These are phyloP conservation scores for Melastoma candidum DNA, from an alignment of 441 rosid genomes.

Conservation along the genomic window DNA sequence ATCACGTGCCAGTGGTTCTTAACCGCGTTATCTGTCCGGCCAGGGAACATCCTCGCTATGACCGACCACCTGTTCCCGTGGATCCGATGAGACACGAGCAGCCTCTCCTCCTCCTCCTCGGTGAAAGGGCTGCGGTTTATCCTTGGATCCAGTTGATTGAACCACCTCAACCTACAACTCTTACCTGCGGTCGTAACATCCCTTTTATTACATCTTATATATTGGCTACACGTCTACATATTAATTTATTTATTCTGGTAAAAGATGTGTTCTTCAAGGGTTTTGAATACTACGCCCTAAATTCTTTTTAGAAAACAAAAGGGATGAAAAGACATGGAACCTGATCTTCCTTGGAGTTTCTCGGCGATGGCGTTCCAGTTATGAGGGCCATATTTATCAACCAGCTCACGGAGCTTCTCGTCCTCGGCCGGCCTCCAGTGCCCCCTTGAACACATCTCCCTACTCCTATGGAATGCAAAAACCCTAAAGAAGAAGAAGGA, in stretches of 20 bases:
- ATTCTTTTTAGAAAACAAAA: background rate
- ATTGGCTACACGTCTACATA: no score
- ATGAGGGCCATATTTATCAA: constrained; percentile 53
- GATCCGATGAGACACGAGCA: constrained; percentile 40
- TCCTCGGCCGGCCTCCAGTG: constrained; percentile 69
- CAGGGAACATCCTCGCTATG: constrained; percentile 47
- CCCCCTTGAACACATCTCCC: constrained; percentile 49
- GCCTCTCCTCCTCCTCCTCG: constrained; percentile 55
- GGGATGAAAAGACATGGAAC: constrained; percentile 10
- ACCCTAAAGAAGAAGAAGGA: no score
- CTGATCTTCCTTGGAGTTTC: constrained; percentile 61
- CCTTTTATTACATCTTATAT: no score
- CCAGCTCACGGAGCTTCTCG: constrained; percentile 47
- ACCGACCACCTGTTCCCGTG: constrained; percentile 58
- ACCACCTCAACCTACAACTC: constrained; percentile 67
- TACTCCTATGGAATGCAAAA: no score
- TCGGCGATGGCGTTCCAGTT: constrained; percentile 71
- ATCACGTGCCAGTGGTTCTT: constrained; percentile 68
- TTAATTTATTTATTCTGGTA: no score
- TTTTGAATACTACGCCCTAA: background rate
- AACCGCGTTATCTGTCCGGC: constrained; percentile 55
- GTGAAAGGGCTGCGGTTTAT: constrained; percentile 52
- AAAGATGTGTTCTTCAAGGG: no score
- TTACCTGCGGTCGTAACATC: constrained; percentile 24
- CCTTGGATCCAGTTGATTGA: constrained; percentile 53